Base-by-base conservation (phyloP, 2,329 filamentous ascomycete genomes). In the Salinomyces thailandicus region DNA sequence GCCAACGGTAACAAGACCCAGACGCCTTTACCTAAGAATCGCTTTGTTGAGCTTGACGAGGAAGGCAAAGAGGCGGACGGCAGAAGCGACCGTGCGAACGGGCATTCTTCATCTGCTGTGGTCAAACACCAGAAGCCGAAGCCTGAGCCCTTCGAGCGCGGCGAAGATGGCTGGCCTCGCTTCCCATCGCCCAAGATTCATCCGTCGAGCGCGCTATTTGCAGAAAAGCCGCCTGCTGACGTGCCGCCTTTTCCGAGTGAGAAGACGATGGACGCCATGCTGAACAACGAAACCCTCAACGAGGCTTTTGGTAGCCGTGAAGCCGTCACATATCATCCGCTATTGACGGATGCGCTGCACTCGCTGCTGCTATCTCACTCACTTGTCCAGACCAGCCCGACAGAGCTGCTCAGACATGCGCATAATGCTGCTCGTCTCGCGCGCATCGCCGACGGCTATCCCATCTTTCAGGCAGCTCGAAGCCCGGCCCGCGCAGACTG, bases 371-470 rank as follows among this genome's bases (percentile, higher is more conserved):
- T 93, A 27, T 81, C 79, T 47, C 85, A 93, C 58, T 73, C 74
- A n/a, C 73, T 93, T 7, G 62, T 84, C 5, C 84, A 89, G 58
- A 93, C 85, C 0, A 81, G 83, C 0, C 59, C 74, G 8, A 85
- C 81, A 49, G 84, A 91, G 56, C 72, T 87, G 20, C 73, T 78
- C 33, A 81, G 84, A 22, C 83, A 91, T 54, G 82, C 83, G 0
- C 72, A 85, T 63, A 91, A 87, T 72, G 84, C 81, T 4, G 81
- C 84, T 12, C 77, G 84, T 4, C 68, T 91, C 2, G 71, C 75
- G 4, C 73, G 83, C 14, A 69, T 91, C 16, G 77, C 75, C 33
- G 81, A 91, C 50, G 84, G 83, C 3, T 87, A 85, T 49, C 85
- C 85, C 0, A 73, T 89, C 33, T 89, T 93, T 53, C 77, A 86